A percentile compares a stretch with the other conserved stretches of the same genome.
Conservation (phyloP, 495 filamentous ascomycete genomes). For the Aspergillus funiculosus region DNA sequence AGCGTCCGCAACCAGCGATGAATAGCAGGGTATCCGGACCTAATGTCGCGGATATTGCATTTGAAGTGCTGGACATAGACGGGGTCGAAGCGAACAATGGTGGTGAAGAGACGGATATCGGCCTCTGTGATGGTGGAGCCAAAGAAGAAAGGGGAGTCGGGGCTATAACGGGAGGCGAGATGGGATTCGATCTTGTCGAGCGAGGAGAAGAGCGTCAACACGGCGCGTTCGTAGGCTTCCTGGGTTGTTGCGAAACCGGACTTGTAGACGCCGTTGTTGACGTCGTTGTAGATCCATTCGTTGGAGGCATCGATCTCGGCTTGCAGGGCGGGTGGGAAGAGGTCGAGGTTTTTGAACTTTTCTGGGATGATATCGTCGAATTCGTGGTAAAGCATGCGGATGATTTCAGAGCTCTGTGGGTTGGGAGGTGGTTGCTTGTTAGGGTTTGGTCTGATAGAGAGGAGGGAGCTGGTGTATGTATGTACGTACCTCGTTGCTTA, state of each 20-base stretch:
- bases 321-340: conserved; percentile 55
- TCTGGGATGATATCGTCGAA: conserved; percentile 65
- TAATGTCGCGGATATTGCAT: conserved; percentile 79
- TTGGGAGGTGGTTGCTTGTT: background rate
- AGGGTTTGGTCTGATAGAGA: background rate
- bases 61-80: conserved; percentile 96
- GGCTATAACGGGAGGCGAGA: conserved; percentile 50
- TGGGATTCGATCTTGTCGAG: conserved; percentile 67
- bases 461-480: background rate
- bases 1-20: conserved; percentile 61
- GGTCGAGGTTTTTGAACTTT: conserved; percentile 53
- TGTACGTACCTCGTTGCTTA: conserved; percentile 48
- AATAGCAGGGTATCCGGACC: conserved; percentile 65
- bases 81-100: conserved; percentile 77
- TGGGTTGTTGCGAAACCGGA: conserved; percentile 67
- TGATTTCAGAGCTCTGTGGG: conserved; percentile 47
- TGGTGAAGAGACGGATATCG: conserved; percentile 77
- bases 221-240: conserved; percentile 67
- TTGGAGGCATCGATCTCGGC: conserved; percentile 67
- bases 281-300: conserved; percentile 74
- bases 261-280: conserved; percentile 89
- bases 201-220: conserved; percentile 61
- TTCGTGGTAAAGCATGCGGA: conserved; percentile 65
- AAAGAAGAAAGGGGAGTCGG: conserved; percentile 57
- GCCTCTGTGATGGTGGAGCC: conserved; percentile 69